Percentiles rank a stretch among this genome's conserved stretches.
phyloP scores from a whole-genome alignment of 805 yeast species.

The Schizosaccharomyces pombe region DNA sequence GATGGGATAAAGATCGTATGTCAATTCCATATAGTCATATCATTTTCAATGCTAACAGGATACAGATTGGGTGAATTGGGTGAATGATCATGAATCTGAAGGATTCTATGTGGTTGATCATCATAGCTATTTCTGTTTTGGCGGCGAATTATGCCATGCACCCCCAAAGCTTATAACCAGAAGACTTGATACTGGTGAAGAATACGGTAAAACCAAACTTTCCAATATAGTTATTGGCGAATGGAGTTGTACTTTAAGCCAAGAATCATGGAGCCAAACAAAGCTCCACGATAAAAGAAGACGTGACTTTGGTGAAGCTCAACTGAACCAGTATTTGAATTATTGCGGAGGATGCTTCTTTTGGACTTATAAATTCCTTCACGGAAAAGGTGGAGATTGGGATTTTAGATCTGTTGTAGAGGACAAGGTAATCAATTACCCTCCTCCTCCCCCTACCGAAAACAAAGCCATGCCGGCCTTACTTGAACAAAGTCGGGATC shows the following conservation, averaged over 20 bases:
- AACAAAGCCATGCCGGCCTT: background rate
- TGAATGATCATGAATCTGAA: background rate
- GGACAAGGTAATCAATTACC: background rate
- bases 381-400: constrained; percentile 94
- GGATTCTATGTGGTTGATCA: constrained; percentile 35
- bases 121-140: constrained; percentile 70
- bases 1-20: constrained; percentile 77
- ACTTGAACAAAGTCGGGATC: background rate
- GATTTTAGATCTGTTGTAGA: constrained; percentile 61
- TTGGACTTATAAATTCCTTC: constrained; percentile 74
- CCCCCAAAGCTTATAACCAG: constrained; percentile 37
- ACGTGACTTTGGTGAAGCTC: constrained; percentile 34
- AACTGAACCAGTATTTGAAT: constrained; percentile 15
- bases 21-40: constrained; percentile 23
- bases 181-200: constrained; percentile 30
- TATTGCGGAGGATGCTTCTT: constrained; percentile 44
- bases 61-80: constrained; percentile 1
- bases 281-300: constrained; percentile 29
- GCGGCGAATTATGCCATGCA: constrained; percentile 44
- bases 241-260: constrained; percentile 70
- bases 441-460: background rate
- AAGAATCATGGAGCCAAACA: constrained; percentile 35
- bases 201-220: constrained; percentile 13
- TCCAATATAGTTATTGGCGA: constrained; percentile 73
- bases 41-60: constrained; percentile 34